These are phyloP conservation scores for Ganoderma multipileum DNA, from an alignment of 1,284 basidiomycete species.

Conservation along the genomic window DNA sequence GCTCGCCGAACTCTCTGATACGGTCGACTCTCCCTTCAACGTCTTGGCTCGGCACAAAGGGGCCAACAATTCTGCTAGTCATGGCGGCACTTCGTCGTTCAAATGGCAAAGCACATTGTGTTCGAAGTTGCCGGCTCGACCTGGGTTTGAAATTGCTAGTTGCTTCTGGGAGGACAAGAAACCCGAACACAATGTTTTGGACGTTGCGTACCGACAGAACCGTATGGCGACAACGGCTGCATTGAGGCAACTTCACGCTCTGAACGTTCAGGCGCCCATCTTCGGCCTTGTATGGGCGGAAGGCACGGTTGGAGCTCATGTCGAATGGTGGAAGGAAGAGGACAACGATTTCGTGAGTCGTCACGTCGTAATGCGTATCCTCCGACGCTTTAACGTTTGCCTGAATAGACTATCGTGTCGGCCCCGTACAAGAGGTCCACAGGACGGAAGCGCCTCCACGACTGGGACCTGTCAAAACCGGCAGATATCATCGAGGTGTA, in stretches of 20 bases:
- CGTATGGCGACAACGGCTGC: slow-evolving; percentile 59
- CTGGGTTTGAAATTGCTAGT: slow-evolving; percentile 59
- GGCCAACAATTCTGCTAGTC: slow-evolving; percentile 43
- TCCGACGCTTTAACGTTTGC: slow-evolving; percentile 2
- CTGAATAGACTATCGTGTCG: slow-evolving; percentile 52
- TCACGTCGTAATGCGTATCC: slow-evolving; percentile 8
- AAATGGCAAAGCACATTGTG: slow-evolving; percentile 60
- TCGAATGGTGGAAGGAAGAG: slow-evolving; percentile 56
- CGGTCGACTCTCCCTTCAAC: slow-evolving; percentile 53
- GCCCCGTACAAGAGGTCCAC: slow-evolving; percentile 47
- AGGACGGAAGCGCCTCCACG: slow-evolving; percentile 43
- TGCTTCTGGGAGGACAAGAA: slow-evolving; percentile 68
- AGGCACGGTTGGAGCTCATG: slow-evolving; percentile 58
- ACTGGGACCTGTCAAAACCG: slow-evolving; percentile 56
- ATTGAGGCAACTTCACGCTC: slow-evolving; percentile 56
- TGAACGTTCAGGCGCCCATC: slow-evolving; percentile 53
- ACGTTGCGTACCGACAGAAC: slow-evolving; percentile 65
- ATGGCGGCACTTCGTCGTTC: slow-evolving; percentile 50
- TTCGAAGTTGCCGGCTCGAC: slow-evolving; percentile 49
- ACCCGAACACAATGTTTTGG: slow-evolving; percentile 51
- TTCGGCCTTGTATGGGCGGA: slow-evolving; percentile 63
- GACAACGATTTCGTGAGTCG: slow-evolving; percentile 43
- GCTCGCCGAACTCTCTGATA: slow-evolving; percentile 48
- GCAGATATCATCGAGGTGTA: slow-evolving; percentile 56
- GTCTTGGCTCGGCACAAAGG: slow-evolving; percentile 48